Evolutionary conservation across 148 eudicot species (phyloP), one percentile per base, ranked within the genome.

Genomic region (Rhododendron ovatum): DNA sequence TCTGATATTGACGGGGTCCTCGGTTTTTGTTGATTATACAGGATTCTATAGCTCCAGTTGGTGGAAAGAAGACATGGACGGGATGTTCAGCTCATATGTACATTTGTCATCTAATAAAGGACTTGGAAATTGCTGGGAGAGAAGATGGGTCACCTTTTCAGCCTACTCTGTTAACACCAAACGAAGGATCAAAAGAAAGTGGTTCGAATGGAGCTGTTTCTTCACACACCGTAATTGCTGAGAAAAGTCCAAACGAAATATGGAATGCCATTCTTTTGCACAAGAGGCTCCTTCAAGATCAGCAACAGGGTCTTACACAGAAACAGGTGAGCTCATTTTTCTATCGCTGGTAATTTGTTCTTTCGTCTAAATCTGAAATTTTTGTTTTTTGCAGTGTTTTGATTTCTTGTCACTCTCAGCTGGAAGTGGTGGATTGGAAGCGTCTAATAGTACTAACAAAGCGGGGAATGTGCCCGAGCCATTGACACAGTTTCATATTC

Each of bases 51-150:
- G 86, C 87, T 59, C 78, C 77, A 33, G 73, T 85, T 84, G 80
- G 80, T 74, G 79, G 82, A 53, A 89, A 86, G 82, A 87, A 87
- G 75, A 84, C 93, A 22, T 84, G 93, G 95, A 94, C 92, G 89
- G 92, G 91, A 89, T 90, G 94, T 84, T 86, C 90, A 18, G 86
- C 93, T 79, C 98, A 96, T 90, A 91, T 92, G 82, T 89, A 91
- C 87, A 93, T 94, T 59, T 84, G 94, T 85, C 91, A 84, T 81
- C 91, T 96, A 57, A 96, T 93, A 81, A 92, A 91, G 77, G 91
- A 69, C 86, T 84, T 93, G 78, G 89, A 94, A 87, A 76, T 51
- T 47, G 82, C 91, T 15, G 94, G 88, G 85, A 90, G 83, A 84
- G 88, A 84, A 84, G 91, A 88, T 65, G 78, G 59, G 41, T 80